Evolutionary conservation across 75 land plant species (phyloP).

Genomic region (Picea sitchensis): DNA sequence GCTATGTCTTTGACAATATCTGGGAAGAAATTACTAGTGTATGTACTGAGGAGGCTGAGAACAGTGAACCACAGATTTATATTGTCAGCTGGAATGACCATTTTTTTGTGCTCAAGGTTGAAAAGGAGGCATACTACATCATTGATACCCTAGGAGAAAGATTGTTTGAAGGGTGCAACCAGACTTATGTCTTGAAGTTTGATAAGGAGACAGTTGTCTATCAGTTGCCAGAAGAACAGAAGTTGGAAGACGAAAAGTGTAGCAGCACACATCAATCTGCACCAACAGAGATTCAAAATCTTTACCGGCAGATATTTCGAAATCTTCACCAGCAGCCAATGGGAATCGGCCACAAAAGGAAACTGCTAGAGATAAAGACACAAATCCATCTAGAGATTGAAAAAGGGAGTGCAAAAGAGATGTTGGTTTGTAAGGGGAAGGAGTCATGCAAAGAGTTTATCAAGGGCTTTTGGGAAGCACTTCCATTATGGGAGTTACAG

Average conservation of each 20-base stretch:
- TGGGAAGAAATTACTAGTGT: constrained; percentile 73
- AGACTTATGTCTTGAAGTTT: constrained; percentile 84
- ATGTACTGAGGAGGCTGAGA: constrained; percentile 2
- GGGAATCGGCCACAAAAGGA: no score
- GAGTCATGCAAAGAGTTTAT: no score
- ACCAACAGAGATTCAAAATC: neutral
- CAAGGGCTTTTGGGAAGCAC: no score
- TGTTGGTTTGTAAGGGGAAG: no score
- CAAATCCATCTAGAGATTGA: no score
- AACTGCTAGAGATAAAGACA: no score
- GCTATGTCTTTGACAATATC: constrained; percentile 86
- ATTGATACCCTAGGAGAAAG: constrained; percentile 94
- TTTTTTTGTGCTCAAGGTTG: constrained; percentile 85
- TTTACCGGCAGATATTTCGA: no score
- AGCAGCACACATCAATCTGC: neutral
- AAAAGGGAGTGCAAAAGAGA: no score
- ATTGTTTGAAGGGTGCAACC: constrained; percentile 85
- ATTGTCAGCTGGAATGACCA: constrained; percentile 98
- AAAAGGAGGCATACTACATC: constrained; percentile 69
- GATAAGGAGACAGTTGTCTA: constrained; percentile 49
- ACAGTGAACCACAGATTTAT: constrained; percentile 45
- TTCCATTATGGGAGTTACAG: no score
- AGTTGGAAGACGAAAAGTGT: constrained; percentile 2
- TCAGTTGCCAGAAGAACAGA: constrained; percentile 21
- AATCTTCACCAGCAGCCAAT: no score